A percentile compares a stretch with the other conserved stretches of the same genome.
Evolutionary conservation across 2,329 filamentous ascomycete genomes (phyloP).

Genomic region (Curvularia verruculosa): DNA sequence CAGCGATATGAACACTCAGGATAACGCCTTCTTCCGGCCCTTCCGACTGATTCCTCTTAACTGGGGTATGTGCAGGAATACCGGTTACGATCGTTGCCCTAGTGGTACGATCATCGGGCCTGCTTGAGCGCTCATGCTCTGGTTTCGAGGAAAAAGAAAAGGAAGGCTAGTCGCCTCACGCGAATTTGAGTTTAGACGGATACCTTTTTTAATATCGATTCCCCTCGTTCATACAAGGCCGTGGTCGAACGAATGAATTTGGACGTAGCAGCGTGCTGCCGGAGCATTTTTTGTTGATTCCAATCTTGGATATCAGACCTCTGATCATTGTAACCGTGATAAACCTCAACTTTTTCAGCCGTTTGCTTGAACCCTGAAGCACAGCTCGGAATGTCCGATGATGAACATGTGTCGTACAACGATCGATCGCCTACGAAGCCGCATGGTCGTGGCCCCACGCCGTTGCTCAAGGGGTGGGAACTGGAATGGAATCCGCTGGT

Average conservation of each 20-base stretch:
- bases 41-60: background rate
- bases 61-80: background rate
- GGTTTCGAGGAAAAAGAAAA: background rate
- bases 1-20: background rate
- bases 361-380: background rate
- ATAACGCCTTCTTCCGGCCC: background rate
- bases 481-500: too few relatives aligned
- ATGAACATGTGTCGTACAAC: background rate
- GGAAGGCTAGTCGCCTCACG: background rate
- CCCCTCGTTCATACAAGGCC: background rate
- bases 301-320: background rate
- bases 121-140: background rate
- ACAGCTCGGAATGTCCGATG: background rate
- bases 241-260: background rate
- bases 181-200: background rate
- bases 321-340: background rate
- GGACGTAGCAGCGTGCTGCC: too few relatives aligned
- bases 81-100: background rate
- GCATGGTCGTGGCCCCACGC: too few relatives aligned
- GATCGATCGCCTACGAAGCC: too few relatives aligned
- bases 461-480: too few relatives aligned
- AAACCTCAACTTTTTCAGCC: background rate
- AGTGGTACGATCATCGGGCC: background rate
- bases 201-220: background rate
- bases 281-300: background rate